Evolutionary conservation across 1,139 yeast genomes (phyloP).

Genomic region (Taphrina sp.): DNA sequence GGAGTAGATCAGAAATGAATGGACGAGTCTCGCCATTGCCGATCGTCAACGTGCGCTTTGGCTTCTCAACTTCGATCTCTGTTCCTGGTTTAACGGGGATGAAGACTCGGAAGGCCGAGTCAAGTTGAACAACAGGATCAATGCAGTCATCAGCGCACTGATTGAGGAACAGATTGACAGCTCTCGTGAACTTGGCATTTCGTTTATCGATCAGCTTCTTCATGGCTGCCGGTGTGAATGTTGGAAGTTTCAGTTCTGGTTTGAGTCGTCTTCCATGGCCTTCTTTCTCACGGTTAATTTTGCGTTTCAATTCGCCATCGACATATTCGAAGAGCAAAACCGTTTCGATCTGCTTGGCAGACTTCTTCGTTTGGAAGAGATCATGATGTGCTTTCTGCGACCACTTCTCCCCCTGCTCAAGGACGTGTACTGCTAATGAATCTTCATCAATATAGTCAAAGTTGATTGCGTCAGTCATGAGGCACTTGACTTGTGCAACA

Average conservation of each 20-base stretch:
- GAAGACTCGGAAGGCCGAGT: slow-evolving; percentile 43
- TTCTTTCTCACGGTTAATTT: slow-evolving; percentile 41
- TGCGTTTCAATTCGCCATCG: slow-evolving; percentile 59
- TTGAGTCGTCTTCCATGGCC: slow-evolving; percentile 31
- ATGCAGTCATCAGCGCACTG: slow-evolving; percentile 43
- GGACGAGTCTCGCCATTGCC: slow-evolving; percentile 11
- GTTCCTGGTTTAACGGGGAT: slow-evolving; percentile 51
- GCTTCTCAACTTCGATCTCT: background rate
- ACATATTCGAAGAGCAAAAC: slow-evolving; percentile 71
- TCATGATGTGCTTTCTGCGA: slow-evolving; percentile 36
- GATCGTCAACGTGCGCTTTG: background rate
- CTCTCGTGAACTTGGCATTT: slow-evolving; percentile 53
- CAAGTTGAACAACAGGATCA: slow-evolving; percentile 48
- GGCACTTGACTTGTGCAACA: slow-evolving; percentile 60
- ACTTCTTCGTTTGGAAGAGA: slow-evolving; percentile 29
- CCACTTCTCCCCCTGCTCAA: slow-evolving; percentile 34
- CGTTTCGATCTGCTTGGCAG: slow-evolving; percentile 28
- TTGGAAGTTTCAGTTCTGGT: slow-evolving; percentile 49
- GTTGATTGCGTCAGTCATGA: slow-evolving; percentile 66
- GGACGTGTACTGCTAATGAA: slow-evolving; percentile 38
- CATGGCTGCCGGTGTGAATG: slow-evolving; percentile 53
- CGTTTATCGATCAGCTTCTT: slow-evolving; percentile 61
- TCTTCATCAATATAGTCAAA: slow-evolving; percentile 61
- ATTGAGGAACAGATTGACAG: slow-evolving; percentile 49
- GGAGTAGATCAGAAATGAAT: slow-evolving; percentile 46